These are phyloP conservation scores for Ascochyta koolunga DNA, from an alignment of 2,329 filamentous ascomycete species.

Conservation along the genomic window DNA sequence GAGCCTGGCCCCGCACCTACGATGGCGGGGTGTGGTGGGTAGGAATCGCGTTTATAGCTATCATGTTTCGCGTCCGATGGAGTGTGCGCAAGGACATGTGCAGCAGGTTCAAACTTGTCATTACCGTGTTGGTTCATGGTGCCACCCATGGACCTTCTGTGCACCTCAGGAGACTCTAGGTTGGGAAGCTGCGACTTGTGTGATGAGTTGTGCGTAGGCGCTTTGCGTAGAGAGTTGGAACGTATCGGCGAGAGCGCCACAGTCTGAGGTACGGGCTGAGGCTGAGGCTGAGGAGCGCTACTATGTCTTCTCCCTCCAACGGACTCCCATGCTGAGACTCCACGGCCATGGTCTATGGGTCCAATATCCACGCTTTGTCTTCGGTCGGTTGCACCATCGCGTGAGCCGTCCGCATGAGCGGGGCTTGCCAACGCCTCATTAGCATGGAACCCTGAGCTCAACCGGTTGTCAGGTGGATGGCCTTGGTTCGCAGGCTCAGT, in stretches of 20 bases:
- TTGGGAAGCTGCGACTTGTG: slow-evolving; percentile 43
- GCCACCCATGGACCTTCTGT: slow-evolving; percentile 41
- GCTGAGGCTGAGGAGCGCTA: slow-evolving; percentile 35
- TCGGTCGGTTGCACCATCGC: slow-evolving; percentile 19
- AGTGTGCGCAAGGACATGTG: slow-evolving; percentile 37
- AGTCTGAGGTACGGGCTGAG: slow-evolving; percentile 21
- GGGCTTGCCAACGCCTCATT: slow-evolving; percentile 25
- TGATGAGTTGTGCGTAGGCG: slow-evolving; percentile 41
- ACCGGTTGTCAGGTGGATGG: slow-evolving; percentile 19
- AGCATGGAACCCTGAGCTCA: slow-evolving; percentile 35
- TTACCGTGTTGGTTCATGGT: slow-evolving; percentile 41
- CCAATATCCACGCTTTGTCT: slow-evolving; percentile 32
- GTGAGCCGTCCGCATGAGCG: slow-evolving; percentile 15
- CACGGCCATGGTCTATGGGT: slow-evolving; percentile 8
- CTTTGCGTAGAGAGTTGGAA: slow-evolving; percentile 30
- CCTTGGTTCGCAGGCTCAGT: slow-evolving; percentile 24
- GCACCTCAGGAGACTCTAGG: slow-evolving; percentile 25
- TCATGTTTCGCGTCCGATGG: slow-evolving; percentile 18
- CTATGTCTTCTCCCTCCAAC: slow-evolving; percentile 31
- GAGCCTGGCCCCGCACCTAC: slow-evolving; percentile 43
- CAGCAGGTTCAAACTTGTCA: slow-evolving; percentile 38
- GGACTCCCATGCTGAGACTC: slow-evolving; percentile 32
- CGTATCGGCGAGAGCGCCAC: slow-evolving; percentile 25
- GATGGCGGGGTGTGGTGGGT: slow-evolving; percentile 46
- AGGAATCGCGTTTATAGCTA: slow-evolving; percentile 36